Percentiles rank a stretch among this genome's conserved stretches.
Evolutionary conservation across 164 flowering plant species (phyloP).

Genomic region (Stephania yunnanensis): DNA sequence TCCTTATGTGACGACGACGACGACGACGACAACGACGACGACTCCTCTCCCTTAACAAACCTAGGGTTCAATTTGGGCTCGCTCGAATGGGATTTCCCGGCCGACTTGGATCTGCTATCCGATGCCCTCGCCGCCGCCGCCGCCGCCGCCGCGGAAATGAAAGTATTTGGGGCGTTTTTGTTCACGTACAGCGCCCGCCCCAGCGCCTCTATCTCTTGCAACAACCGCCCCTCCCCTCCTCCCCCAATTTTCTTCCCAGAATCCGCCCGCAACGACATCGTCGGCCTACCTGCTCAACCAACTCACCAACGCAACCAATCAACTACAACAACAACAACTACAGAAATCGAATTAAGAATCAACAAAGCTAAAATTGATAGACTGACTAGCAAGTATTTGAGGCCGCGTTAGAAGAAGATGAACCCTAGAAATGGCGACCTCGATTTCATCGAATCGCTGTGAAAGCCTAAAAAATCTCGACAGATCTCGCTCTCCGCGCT

Average conservation of each 20-base stretch:
- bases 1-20: slow-evolving; percentile 23
- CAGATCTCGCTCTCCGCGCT: background rate
- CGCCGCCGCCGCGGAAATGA: slow-evolving; percentile 11
- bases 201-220: slow-evolving; percentile 72
- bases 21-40: too few relatives aligned
- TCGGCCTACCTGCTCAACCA: slow-evolving; percentile 7
- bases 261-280: slow-evolving; percentile 52
- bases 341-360: background rate
- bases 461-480: background rate
- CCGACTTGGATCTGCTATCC: slow-evolving; percentile 31
- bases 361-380: background rate
- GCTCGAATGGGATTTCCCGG: slow-evolving; percentile 30
- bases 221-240: slow-evolving; percentile 43
- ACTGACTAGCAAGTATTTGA: background rate
- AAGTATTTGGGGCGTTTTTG: slow-evolving; percentile 26
- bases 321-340: too few relatives aligned
- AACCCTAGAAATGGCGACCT: slow-evolving; percentile 5
- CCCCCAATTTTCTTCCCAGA: slow-evolving; percentile 39
- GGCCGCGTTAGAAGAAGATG: background rate
- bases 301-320: background rate
- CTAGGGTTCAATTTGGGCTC: slow-evolving; percentile 36
- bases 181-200: slow-evolving; percentile 66
- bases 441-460: slow-evolving; percentile 1
- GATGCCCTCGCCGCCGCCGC: background rate
- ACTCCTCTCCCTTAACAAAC: slow-evolving; percentile 20